Evolutionary conservation across 805 yeast species (phyloP).

Genomic region (Candida adriatica): DNA sequence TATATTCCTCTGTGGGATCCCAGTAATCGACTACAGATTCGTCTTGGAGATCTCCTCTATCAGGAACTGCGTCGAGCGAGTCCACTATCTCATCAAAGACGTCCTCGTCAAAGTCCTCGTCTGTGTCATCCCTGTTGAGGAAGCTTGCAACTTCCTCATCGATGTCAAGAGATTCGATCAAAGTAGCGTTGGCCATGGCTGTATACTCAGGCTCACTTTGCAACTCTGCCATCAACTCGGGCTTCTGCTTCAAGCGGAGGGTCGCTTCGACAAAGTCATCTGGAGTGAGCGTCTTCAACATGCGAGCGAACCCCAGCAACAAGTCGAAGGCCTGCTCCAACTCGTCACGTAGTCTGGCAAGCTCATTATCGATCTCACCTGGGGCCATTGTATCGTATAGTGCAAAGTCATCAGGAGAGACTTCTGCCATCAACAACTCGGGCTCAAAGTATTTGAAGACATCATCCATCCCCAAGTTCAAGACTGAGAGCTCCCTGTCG

Average conservation of each 20-base stretch:
- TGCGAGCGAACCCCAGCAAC: constrained; percentile 11
- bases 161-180: background rate
- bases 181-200: constrained; percentile 1
- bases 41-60: too few relatives aligned
- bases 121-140: constrained; percentile 1
- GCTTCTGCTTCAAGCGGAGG: constrained; percentile 3
- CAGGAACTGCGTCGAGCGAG: too few relatives aligned
- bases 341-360: constrained; percentile 7
- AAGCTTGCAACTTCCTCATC: too few relatives aligned
- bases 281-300: constrained; percentile 10
- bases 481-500: constrained; percentile 10
- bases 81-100: too few relatives aligned
- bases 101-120: constrained; percentile 1
- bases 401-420: constrained; percentile 6
- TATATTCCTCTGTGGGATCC: constrained; percentile 11
- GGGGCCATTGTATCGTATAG: constrained; percentile 7
- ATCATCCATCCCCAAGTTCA: constrained; percentile 10
- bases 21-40: constrained; percentile 2
- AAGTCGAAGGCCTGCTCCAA: constrained; percentile 12
- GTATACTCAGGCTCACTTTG: constrained; percentile 4
- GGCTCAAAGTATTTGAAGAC: constrained; percentile 12
- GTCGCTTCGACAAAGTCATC: constrained; percentile 14
- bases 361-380: constrained; percentile 10
- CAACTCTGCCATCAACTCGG: constrained; percentile 2
- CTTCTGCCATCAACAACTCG: constrained; percentile 9